These are phyloP conservation scores for Dioscorea zingiberensis DNA, from an alignment of 106 monocot species.

Conservation along the genomic window DNA sequence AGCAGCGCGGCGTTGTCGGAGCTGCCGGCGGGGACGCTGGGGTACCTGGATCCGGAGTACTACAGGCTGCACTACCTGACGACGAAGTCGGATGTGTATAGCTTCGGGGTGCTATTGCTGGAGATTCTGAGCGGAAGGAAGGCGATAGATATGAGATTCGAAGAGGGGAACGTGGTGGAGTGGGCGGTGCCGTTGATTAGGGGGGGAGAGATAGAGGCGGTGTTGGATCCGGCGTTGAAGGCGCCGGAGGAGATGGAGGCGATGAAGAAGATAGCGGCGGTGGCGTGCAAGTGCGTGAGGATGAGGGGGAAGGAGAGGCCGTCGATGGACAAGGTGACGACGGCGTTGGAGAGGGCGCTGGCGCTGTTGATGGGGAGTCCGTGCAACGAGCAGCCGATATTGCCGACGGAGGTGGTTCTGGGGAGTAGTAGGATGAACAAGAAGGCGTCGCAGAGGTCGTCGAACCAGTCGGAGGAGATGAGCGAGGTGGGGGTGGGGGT, in stretches of 20 bases:
- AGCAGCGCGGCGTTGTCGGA: slow-evolving; percentile 77
- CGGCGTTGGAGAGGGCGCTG: slow-evolving; percentile 70
- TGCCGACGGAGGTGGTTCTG: slow-evolving; percentile 91
- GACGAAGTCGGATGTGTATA: slow-evolving; percentile 96
- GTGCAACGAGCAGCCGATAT: slow-evolving; percentile 74
- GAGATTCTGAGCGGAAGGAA: slow-evolving; percentile 95
- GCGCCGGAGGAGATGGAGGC: slow-evolving; percentile 64
- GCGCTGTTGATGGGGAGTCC: slow-evolving; percentile 91
- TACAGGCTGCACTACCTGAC: slow-evolving; percentile 96
- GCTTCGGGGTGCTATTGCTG: slow-evolving; percentile 91
- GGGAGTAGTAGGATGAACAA: slow-evolving; percentile 93
- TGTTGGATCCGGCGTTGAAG: slow-evolving; percentile 70
- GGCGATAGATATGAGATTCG: slow-evolving; percentile 93
- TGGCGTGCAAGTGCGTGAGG: slow-evolving; percentile 84
- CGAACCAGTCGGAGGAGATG: slow-evolving; percentile 61
- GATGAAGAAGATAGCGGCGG: slow-evolving; percentile 56
- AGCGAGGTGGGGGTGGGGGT: slow-evolving; percentile 46
- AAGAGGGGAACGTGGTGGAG: slow-evolving; percentile 93
- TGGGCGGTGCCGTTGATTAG: slow-evolving; percentile 95
- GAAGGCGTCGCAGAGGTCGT: slow-evolving; percentile 76
- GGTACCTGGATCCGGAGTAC: slow-evolving; percentile 98
- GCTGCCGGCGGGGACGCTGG: slow-evolving; percentile 92
- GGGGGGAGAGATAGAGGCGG: slow-evolving; percentile 42
- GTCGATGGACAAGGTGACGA: slow-evolving; percentile 96
- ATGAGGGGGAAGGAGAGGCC: slow-evolving; percentile 96